A percentile compares a stretch with the other conserved stretches of the same genome.
Conservation (phyloP, 2,329 filamentous ascomycete genomes). For the Rutstroemia sp. region DNA sequence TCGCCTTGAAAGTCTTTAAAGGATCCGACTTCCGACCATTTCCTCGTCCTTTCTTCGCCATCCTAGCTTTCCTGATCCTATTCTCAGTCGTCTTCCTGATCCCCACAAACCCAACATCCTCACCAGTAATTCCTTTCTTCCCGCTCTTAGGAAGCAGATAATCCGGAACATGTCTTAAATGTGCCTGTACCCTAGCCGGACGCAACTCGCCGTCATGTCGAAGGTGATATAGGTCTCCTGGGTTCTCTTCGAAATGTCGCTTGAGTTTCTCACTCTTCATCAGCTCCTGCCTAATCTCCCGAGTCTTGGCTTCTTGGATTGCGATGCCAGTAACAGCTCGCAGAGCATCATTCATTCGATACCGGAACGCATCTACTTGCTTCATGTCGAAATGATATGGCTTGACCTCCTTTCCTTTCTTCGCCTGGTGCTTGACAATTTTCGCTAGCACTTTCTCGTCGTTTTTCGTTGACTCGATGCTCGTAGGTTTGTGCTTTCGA, state of each 20-base stretch:
- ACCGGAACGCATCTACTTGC: conserved; percentile 88
- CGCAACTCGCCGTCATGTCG: conserved; percentile 85
- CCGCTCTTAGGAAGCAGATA: conserved; percentile 78
- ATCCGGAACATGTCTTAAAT: conserved; percentile 90
- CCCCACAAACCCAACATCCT: conserved; percentile 71
- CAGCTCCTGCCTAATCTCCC: conserved; percentile 82
- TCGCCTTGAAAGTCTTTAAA: conserved; percentile 76
- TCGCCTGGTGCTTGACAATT: conserved; percentile 71
- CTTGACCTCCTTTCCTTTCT: conserved; percentile 73
- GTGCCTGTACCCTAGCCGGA: conserved; percentile 74
- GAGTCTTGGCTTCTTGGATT: conserved; percentile 79
- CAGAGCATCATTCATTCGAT: conserved; percentile 88
- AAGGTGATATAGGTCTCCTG: conserved; percentile 76
- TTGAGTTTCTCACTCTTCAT: conserved; percentile 92
- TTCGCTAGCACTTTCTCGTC: conserved; percentile 80
- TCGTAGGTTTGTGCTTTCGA: conserved; percentile 84
- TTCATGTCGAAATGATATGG: conserved; percentile 94
- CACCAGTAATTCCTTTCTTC: conserved; percentile 57
- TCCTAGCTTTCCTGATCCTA: conserved; percentile 34
- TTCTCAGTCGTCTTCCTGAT: conserved; percentile 46
- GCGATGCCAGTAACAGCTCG: conserved; percentile 84
- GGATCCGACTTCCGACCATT: conserved; percentile 69
- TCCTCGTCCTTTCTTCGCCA: conserved; percentile 40
- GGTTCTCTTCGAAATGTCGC: conserved; percentile 95
- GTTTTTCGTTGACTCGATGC: conserved; percentile 64